Conservation (phyloP, 2,329 filamentous ascomycete species). For the Aschersonia sp. region DNA sequence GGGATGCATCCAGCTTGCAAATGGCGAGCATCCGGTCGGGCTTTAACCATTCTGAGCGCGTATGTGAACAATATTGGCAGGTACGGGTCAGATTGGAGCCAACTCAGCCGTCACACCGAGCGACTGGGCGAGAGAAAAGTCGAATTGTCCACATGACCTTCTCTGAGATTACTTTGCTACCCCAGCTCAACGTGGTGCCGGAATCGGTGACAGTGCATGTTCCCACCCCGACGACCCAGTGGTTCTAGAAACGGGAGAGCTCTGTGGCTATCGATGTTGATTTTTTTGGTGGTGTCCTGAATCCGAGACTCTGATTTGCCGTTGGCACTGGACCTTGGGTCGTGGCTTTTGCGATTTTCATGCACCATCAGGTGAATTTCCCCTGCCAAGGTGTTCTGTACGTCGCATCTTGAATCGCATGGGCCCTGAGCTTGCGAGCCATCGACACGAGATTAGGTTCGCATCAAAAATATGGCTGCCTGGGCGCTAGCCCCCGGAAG, state of each 20-base stretch:
- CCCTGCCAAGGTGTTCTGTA: neutral
- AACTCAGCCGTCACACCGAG: too few relatives aligned
- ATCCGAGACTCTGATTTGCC: too few relatives aligned
- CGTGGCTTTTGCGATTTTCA: neutral
- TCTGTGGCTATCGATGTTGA: neutral
- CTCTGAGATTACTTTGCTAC: conserved; percentile 4
- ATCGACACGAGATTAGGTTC: too few relatives aligned
- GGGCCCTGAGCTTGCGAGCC: too few relatives aligned
- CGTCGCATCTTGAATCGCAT: neutral
- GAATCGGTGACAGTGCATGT: neutral
- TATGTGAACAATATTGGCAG: too few relatives aligned
- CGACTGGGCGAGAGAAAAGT: conserved; percentile 2
- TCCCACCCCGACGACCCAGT: neutral
- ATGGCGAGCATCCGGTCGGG: neutral
- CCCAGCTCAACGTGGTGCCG: neutral
- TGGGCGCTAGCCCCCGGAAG: neutral
- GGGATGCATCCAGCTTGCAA: neutral
- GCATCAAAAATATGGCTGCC: neutral
- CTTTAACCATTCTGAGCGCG: neutral
- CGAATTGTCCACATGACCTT: conserved; percentile 4
- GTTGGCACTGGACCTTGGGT: too few relatives aligned
- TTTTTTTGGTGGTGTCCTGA: too few relatives aligned
- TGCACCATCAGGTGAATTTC: neutral
- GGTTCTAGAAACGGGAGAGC: neutral
- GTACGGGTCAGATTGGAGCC: too few relatives aligned